phyloP scores from a whole-genome alignment of 129 eudicot species.

The Apium graveolens region DNA sequence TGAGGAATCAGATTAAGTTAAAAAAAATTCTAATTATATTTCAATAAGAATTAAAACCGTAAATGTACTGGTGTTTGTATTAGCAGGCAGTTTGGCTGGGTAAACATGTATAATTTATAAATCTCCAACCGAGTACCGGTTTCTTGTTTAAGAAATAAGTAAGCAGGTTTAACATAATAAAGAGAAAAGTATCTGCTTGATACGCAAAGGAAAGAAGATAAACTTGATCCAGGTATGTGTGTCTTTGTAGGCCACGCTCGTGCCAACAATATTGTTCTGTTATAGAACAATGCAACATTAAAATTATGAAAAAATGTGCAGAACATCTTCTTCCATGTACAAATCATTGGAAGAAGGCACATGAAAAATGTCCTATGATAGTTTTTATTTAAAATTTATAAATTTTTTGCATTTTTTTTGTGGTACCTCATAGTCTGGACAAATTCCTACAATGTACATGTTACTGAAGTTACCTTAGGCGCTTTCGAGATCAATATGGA shows the following conservation, averaged over 20 bases:
- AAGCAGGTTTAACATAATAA: background rate
- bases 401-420: background rate
- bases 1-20: background rate
- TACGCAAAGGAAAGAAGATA: background rate
- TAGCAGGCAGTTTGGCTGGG: background rate
- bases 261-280: too few relatives aligned
- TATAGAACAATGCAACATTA: too few relatives aligned
- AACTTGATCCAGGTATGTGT: background rate
- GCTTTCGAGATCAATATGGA: conserved; percentile 57
- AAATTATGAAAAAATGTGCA: too few relatives aligned
- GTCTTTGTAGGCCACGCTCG: too few relatives aligned
- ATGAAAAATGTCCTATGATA: background rate
- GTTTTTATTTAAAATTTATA: background rate
- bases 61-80: background rate
- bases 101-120: background rate
- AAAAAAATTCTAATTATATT: background rate
- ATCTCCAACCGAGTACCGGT: background rate
- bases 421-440: background rate
- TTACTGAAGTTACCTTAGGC: conserved; percentile 46
- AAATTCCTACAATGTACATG: background rate
- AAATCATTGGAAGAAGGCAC: background rate
- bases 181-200: background rate
- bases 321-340: background rate
- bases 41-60: background rate
- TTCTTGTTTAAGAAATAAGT: background rate